Percentiles rank a stretch among this genome's conserved stretches.
Evolutionary conservation across 768 basidiomycete genomes (phyloP).

Genomic region (Favolaschia claudopus): DNA sequence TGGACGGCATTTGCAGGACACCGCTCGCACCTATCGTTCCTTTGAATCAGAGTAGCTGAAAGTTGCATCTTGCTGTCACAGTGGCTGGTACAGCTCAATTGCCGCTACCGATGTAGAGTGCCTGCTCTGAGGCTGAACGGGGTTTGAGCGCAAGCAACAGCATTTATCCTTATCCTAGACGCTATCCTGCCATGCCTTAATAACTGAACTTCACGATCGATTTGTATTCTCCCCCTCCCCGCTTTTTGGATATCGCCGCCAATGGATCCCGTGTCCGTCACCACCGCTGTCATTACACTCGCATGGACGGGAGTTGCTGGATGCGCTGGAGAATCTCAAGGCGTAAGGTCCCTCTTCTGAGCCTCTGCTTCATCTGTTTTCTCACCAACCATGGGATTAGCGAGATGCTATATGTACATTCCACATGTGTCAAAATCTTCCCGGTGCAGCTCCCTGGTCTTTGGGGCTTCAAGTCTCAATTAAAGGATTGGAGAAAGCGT

Average conservation of each 20-base stretch:
- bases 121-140: too few species aligned
- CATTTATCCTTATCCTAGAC: too few species aligned
- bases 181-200: too few species aligned
- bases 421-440: neutral
- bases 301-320: slow-evolving; percentile 1
- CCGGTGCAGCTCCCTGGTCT: neutral
- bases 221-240: too few species aligned
- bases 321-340: slow-evolving; percentile 7
- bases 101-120: neutral
- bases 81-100: too few species aligned
- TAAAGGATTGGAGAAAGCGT: slow-evolving; percentile 18
- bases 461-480: neutral
- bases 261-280: too few species aligned
- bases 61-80: too few species aligned
- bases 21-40: neutral
- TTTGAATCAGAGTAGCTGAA: too few species aligned
- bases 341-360: neutral
- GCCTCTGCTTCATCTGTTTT: neutral
- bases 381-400: neutral
- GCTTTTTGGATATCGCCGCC: too few species aligned
- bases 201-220: too few species aligned
- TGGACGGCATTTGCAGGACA: neutral
- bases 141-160: too few species aligned
- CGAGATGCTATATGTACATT: slow-evolving; percentile 8
- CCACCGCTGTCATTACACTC: too few species aligned